A percentile compares a stretch with the other conserved stretches of the same genome.
Evolutionary conservation across 1,139 yeast genomes (phyloP).

Genomic region (Nakaseomyces kungkrabaensis): DNA sequence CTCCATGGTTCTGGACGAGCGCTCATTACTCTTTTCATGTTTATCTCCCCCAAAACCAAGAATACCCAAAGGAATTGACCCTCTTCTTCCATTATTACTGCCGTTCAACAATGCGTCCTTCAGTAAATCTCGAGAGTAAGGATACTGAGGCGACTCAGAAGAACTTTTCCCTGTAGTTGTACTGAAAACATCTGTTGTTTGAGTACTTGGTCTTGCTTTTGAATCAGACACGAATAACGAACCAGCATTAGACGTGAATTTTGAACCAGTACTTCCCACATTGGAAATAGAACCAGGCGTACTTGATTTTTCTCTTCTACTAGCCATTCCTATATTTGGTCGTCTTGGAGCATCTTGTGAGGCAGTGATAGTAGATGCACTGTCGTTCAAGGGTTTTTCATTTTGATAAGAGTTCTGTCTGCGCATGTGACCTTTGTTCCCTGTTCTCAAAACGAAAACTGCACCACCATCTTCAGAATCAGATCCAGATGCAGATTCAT

Average conservation of each 20-base stretch:
- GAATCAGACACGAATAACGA: constrained; percentile 1
- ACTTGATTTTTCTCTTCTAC: not conserved
- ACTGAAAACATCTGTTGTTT: constrained; percentile 9
- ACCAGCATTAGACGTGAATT: constrained; percentile 2
- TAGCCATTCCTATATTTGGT: not conserved
- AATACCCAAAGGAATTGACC: constrained; percentile 3
- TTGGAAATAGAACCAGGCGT: not conserved
- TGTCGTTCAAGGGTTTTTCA: constrained; percentile 3
- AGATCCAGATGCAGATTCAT: not conserved
- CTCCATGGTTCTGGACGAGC: not conserved
- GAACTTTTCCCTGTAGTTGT: constrained; percentile 3
- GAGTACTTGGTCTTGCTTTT: constrained; percentile 6
- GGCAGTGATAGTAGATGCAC: constrained; percentile 5
- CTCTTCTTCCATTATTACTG: constrained; percentile 4
- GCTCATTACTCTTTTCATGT: not conserved
- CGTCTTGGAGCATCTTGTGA: not conserved
- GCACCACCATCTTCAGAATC: constrained; percentile 6
- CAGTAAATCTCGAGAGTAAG: constrained; percentile 9
- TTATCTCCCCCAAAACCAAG: not conserved
- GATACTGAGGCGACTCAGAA: constrained; percentile 6
- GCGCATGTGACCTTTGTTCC: constrained; percentile 9
- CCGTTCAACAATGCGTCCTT: constrained; percentile 7
- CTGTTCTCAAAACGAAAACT: constrained; percentile 2
- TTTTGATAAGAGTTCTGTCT: constrained; percentile 10
- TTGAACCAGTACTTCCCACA: not conserved